Evolutionary conservation across 176 grass and related monocot genomes (phyloP), one percentile per base, ranked within the genome.

Genomic region (Aegilops speltoides): DNA sequence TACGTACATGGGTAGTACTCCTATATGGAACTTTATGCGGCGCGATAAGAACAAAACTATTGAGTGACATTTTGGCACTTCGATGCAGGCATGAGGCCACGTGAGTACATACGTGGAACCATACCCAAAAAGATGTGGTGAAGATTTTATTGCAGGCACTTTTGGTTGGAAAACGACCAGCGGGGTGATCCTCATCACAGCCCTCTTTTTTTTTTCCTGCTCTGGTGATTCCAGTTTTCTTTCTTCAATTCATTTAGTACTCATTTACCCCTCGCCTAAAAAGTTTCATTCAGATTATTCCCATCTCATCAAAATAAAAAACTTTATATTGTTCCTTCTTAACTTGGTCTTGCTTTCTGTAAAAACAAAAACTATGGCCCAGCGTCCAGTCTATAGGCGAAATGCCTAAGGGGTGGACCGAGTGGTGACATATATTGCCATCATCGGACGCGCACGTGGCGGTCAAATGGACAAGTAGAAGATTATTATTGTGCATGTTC

Each of bases 141-240:
- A 41, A 24, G 20, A 50, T 52, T 73, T 69, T 82, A 64, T 48
- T 28, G 48, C 25, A 8, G 52, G 14, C 64, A 28, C 41, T 56
- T 85, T 80, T 31, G 24, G 26, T 26, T 76, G 25, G 83, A 85
- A 85, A 89, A 81, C 14, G 61, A 89, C 83, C 6, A 12, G 23
- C 54, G 28, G 33, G 56, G 38, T 32, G 36, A 75, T 28, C 87
- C 24, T 68, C 59, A 46, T 56, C 59, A 22, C 38, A 34, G 13
- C n/a, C 32, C 29, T 1, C 2, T 17, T 1, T 5, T 9, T 22
- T 52, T 72, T 57, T 62, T 7, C 10, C 29, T n/a, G 82, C 50
- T 13, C 54, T 10, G 24, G 11, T 61, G 16, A 28, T 11, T 73
- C 0, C 22, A 8, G 0, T 74, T 63, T 73, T 62, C 7, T 3